A percentile compares a stretch with the other conserved stretches of the same genome.
These are phyloP conservation scores for Globomyces pollinis-pini DNA, from an alignment of 192 early-diverging fungal species.

Conservation along the genomic window DNA sequence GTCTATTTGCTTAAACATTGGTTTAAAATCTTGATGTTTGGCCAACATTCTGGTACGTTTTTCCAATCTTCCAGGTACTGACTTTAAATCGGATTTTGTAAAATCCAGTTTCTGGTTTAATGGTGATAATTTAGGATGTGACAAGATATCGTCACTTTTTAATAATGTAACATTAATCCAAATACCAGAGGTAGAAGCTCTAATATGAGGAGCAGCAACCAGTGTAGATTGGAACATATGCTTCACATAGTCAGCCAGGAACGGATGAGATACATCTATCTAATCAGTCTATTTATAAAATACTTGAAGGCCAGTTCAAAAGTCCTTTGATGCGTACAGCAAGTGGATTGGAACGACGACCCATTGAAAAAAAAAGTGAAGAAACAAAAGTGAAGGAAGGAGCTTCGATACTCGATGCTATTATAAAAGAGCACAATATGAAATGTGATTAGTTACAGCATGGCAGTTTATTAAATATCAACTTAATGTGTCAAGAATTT, in stretches of 20 bases:
- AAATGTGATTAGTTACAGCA: no score
- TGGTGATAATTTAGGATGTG: slow-evolving; percentile 17
- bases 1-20: slow-evolving; percentile 18
- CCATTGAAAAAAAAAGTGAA: slow-evolving; percentile 11
- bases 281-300: no score
- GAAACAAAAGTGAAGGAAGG: no score
- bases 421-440: no score
- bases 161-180: slow-evolving; percentile 46
- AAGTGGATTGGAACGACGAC: slow-evolving; percentile 37
- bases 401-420: no score
- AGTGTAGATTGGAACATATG: slow-evolving; percentile 43
- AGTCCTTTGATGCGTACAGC: slow-evolving; percentile 30
- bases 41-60: slow-evolving; percentile 16
- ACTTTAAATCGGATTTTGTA: slow-evolving; percentile 15
- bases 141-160: neutral
- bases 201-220: slow-evolving; percentile 35
- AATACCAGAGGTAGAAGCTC: slow-evolving; percentile 41
- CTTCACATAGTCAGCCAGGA: slow-evolving; percentile 33
- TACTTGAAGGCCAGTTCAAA: slow-evolving; percentile 46
- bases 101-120: slow-evolving; percentile 23
- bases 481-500: slow-evolving; percentile 75
- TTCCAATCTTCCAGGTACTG: slow-evolving; percentile 34
- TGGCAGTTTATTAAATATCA: no score
- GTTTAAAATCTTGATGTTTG: slow-evolving; percentile 17
- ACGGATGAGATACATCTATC: slow-evolving; percentile 40